A percentile compares a stretch with the other conserved stretches of the same genome.
Conservation (phyloP, 257 asterid species). For the Linderniella brevidens region DNA sequence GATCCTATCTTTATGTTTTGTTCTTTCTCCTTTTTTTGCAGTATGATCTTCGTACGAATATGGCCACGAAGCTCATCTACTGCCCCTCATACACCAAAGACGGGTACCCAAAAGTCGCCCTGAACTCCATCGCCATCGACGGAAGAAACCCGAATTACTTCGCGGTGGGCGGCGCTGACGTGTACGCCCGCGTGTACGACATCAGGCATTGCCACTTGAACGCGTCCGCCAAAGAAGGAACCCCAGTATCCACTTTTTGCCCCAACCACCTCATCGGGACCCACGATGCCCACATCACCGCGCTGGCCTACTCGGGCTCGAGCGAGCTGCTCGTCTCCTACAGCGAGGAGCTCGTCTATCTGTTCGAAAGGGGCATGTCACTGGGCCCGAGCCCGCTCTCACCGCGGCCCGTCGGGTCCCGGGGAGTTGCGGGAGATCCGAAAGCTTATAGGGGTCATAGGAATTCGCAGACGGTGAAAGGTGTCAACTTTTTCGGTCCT, state of each 20-base stretch:
- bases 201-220: constrained; percentile 34
- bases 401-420: constrained; percentile 15
- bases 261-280: constrained; percentile 31
- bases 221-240: constrained; percentile 23
- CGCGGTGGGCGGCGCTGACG: constrained; percentile 63
- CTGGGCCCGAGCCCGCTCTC: constrained; percentile 37
- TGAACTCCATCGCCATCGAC: constrained; percentile 52
- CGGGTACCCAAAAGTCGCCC: constrained; percentile 22
- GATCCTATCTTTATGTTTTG: no score
- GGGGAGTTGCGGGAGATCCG: constrained; percentile 13
- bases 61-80: constrained; percentile 47
- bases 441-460: constrained; percentile 51
- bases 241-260: constrained; percentile 38
- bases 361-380: constrained; percentile 55
- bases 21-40: no score
- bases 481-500: constrained; percentile 68
- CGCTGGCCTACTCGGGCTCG: constrained; percentile 51
- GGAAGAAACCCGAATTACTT: constrained; percentile 69
- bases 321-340: constrained; percentile 69
- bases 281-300: constrained; percentile 39
- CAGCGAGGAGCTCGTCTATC: constrained; percentile 53
- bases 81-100: constrained; percentile 29
- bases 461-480: constrained; percentile 53
- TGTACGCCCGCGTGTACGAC: constrained; percentile 61
- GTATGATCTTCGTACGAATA: constrained; percentile 62